Percentiles rank a stretch among this genome's conserved stretches.
phyloP scores from a whole-genome alignment of 176 grass and related monocot genomes.

The Bolboschoenus planiculmis region DNA sequence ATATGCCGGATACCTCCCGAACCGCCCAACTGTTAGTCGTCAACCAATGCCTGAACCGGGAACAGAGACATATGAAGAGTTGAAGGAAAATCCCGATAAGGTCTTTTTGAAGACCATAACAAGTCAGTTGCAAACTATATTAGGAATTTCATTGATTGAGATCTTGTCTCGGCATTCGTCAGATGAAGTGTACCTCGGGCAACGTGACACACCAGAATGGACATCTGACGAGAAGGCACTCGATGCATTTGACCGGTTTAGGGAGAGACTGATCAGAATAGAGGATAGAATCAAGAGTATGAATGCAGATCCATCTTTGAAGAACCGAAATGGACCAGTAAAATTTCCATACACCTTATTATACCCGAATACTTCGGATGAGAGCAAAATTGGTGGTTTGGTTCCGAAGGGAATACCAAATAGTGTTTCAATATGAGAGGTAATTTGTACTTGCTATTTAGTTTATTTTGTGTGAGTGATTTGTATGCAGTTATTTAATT shows the following conservation, averaged over 20 bases:
- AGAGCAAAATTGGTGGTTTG: slow-evolving; percentile 23
- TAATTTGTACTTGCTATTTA: neutral
- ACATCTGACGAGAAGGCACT: slow-evolving; percentile 48
- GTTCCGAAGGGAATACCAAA: slow-evolving; percentile 70
- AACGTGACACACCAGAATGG: slow-evolving; percentile 67
- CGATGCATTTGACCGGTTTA: slow-evolving; percentile 45
- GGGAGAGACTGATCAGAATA: slow-evolving; percentile 30
- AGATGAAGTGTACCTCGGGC: slow-evolving; percentile 74
- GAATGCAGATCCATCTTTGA: slow-evolving; percentile 33
- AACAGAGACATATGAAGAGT: slow-evolving; percentile 20
- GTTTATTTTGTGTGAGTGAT: neutral
- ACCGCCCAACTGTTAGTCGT: slow-evolving; percentile 63
- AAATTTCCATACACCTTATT: slow-evolving; percentile 61
- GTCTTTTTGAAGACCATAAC: slow-evolving; percentile 63
- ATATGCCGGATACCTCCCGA: slow-evolving; percentile 65
- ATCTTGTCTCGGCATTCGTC: slow-evolving; percentile 63
- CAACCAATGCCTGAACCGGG: slow-evolving; percentile 38
- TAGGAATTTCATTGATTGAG: slow-evolving; percentile 70
- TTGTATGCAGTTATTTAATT: neutral
- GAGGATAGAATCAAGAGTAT: slow-evolving; percentile 39
- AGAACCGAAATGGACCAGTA: slow-evolving; percentile 61
- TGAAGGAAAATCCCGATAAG: slow-evolving; percentile 38
- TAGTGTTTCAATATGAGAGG: slow-evolving; percentile 61
- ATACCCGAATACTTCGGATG: slow-evolving; percentile 71
- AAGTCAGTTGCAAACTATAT: slow-evolving; percentile 55